Base-by-base conservation (phyloP, 495 filamentous ascomycete species). In the Daldinia concentrica region DNA sequence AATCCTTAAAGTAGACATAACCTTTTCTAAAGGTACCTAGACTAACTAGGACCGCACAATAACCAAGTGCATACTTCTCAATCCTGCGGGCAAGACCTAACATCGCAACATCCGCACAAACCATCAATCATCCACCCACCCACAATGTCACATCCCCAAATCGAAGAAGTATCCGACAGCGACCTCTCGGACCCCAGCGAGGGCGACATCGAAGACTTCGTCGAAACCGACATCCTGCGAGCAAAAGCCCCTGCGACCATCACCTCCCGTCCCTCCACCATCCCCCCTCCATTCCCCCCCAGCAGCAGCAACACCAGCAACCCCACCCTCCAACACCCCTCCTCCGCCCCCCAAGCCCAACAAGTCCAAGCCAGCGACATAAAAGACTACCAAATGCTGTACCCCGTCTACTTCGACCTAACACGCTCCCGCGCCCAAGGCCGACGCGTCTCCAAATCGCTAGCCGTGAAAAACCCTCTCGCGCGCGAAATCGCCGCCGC, bases 361-460 rank as follows among this genome's bases (percentile, higher is more conserved):
- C 81, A 80, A 68, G 74, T 69, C 5, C 82, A 77, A 70, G 79
- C 79, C 34, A 78, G 75, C 64, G 83, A 89, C 73, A 82, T 86
- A 58, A 77, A 85, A 50, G 83, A 89, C 71, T 94, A 90, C 81
- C 91, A 95, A 80, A 96, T 92, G 80, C 86, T 99, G 24, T 99
- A 98, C 83, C 95, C 95, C 0, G 68, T 98, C 62, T 98, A 99
- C 84, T 99, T 98, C 79, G 95, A 98, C 81, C 84, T 82, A 62
- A 82, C 82, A 5, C 90, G 95, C 45, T 86, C 88, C 11, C 90
- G 94, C 56, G 87, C 88, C 27, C 83, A 93, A 64, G 95, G 95
- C 30, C 88, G 95, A 4, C 88, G 93, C 63, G 94, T 98, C 4
- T 82, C 88, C 19, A 78, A 81, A 12, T 80, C 87, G 61, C 83